Evolutionary conservation across 1,284 basidiomycete species (phyloP).

Genomic region (Ustilago trichophora): DNA sequence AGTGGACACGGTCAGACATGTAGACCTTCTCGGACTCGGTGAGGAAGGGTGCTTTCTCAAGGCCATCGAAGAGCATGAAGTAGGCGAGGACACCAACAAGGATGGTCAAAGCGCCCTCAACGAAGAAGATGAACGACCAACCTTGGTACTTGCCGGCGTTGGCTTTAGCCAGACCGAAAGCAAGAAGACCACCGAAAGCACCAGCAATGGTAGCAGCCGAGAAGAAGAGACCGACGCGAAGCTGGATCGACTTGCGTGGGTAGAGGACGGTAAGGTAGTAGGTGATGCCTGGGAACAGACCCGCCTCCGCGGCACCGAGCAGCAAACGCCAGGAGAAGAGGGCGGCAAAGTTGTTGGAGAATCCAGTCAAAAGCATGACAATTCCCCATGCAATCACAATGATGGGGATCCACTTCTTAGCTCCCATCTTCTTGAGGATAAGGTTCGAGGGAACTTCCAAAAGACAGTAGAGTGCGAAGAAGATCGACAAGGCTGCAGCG

Average conservation of each 20-base stretch:
- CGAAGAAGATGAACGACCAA: constrained; percentile 67
- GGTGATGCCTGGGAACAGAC: constrained; percentile 52
- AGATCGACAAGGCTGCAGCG: constrained; percentile 59
- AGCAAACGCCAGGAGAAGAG: constrained; percentile 67
- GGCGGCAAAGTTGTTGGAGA: constrained; percentile 65
- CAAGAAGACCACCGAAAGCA: constrained; percentile 69
- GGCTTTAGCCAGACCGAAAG: constrained; percentile 59
- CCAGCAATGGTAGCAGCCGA: constrained; percentile 67
- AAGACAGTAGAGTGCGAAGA: constrained; percentile 74
- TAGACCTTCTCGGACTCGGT: constrained; percentile 51
- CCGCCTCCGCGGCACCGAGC: constrained; percentile 64
- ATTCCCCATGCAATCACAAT: constrained; percentile 66
- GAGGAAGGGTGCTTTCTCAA: constrained; percentile 51
- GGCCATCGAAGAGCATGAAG: constrained; percentile 46
- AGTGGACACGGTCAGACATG: constrained; percentile 45
- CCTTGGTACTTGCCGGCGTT: constrained; percentile 33
- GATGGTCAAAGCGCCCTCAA: constrained; percentile 70
- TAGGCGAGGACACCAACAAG: constrained; percentile 66
- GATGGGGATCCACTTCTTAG: constrained; percentile 66
- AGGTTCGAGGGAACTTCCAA: constrained; percentile 78
- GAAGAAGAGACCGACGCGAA: constrained; percentile 56
- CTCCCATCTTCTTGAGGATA: constrained; percentile 68
- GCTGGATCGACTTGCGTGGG: constrained; percentile 48
- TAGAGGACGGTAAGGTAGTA: constrained; percentile 49
- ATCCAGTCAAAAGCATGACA: constrained; percentile 68